phyloP scores from a whole-genome alignment of 2,329 filamentous ascomycete genomes.

The Knufia petricola region DNA sequence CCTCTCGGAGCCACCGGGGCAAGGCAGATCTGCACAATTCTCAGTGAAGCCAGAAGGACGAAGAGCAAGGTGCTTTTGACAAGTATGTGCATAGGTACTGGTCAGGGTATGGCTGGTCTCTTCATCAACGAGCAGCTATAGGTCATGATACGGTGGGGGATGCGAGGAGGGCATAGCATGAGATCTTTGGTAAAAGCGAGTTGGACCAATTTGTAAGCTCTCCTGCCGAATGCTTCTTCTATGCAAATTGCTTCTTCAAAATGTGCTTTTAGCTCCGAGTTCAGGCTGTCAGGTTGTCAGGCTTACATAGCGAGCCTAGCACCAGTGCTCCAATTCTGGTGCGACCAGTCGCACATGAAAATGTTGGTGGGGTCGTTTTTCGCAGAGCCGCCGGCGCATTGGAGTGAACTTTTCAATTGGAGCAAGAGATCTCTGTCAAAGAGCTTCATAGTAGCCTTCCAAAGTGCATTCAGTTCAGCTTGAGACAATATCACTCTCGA shows the following conservation, averaged over 20 bases:
- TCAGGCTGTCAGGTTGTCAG: neutral
- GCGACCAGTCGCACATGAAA: neutral
- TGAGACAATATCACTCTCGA: neutral
- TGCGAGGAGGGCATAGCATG: neutral
- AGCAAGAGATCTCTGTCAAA: neutral
- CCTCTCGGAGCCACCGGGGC: conserved; percentile 84
- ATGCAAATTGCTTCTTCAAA: no score
- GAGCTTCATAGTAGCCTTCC: neutral
- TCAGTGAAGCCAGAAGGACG: conserved; percentile 72
- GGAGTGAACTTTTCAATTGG: conserved; percentile 1
- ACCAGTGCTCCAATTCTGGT: no score
- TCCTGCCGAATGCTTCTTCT: no score
- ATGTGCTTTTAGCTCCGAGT: neutral
- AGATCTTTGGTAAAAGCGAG: neutral
- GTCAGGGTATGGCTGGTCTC: conserved; percentile 57
- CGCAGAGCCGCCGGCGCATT: neutral
- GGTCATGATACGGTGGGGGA: neutral
- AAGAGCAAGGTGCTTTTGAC: conserved; percentile 88
- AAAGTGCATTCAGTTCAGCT: neutral
- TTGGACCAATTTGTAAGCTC: no score
- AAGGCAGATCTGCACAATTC: conserved; percentile 79
- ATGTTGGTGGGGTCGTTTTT: neutral
- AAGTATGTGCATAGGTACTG: conserved; percentile 73
- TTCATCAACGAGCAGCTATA: conserved; percentile 53
- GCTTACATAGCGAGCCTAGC: neutral